phyloP scores from a whole-genome alignment of 768 basidiomycete genomes.

The Lactarius vividus region DNA sequence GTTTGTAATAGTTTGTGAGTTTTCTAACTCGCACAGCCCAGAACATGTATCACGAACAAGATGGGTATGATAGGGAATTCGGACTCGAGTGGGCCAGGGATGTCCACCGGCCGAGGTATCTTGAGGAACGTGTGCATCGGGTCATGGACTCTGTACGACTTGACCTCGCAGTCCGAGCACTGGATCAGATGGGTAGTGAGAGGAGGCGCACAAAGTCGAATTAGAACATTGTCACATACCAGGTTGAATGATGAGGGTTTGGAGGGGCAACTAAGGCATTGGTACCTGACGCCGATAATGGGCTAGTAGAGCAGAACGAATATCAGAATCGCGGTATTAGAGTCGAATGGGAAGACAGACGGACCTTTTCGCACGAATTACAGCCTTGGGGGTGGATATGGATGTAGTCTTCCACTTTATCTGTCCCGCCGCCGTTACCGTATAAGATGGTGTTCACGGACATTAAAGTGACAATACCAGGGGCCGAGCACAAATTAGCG shows the following conservation, averaged over 20 bases:
- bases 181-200: constrained; percentile 33
- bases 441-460: constrained; percentile 13
- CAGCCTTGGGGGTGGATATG: constrained; percentile 24
- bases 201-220: not conserved
- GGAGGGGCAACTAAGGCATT: constrained; percentile 88
- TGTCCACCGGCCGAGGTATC: constrained; percentile 71
- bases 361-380: constrained; percentile 17
- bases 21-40: not conserved
- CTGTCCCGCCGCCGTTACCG: not conserved
- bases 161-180: constrained; percentile 79
- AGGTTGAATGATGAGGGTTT: constrained; percentile 66
- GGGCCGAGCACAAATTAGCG: constrained; percentile 13
- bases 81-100: constrained; percentile 46
- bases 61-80: constrained; percentile 60
- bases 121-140: constrained; percentile 88
- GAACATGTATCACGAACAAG: constrained; percentile 46
- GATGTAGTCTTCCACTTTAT: constrained; percentile 1
- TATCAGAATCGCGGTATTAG: not conserved
- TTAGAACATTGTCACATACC: constrained; percentile 42
- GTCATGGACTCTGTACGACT: constrained; percentile 80
- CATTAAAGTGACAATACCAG: constrained; percentile 18
- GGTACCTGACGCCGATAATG: constrained; percentile 79
- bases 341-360: not conserved
- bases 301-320: constrained; percentile 39
- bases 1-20: too few relatives aligned